A percentile compares a stretch with the other conserved stretches of the same genome.
These are phyloP conservation scores for Fraxinus angustifolia DNA, from an alignment of 305 asterid species.

Conservation along the genomic window DNA sequence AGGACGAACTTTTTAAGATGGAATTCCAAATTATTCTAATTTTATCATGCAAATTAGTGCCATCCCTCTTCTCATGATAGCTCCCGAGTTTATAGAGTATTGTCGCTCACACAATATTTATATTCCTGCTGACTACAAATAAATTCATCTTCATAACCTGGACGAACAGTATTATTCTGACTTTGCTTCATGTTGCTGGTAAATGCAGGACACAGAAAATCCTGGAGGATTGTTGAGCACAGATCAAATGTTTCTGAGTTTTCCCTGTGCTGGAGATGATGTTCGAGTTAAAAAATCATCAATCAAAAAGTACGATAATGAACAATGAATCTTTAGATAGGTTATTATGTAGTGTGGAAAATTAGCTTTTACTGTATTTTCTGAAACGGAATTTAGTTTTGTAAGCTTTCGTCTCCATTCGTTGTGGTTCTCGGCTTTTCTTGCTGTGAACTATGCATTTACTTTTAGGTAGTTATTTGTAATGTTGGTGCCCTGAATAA, in stretches of 20 bases:
- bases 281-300: neutral
- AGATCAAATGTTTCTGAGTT: neutral
- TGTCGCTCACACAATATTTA: neutral
- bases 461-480: slow-evolving; percentile 20
- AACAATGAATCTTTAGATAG: neutral
- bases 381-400: slow-evolving; percentile 18
- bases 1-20: neutral
- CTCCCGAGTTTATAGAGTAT: neutral
- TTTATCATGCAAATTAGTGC: neutral
- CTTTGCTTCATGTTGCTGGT: slow-evolving; percentile 13
- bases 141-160: neutral
- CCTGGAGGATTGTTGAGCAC: slow-evolving; percentile 9
- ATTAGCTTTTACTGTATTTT: slow-evolving; percentile 1
- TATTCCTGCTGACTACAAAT: neutral
- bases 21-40: neutral
- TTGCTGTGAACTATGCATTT: slow-evolving; percentile 10
- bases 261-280: neutral
- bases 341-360: slow-evolving; percentile 8
- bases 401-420: slow-evolving; percentile 13
- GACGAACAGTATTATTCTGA: neutral
- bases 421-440: slow-evolving; percentile 6
- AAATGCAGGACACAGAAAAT: slow-evolving; percentile 23
- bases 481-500: slow-evolving; percentile 22
- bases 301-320: neutral
- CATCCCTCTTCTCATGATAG: neutral